Percentiles rank a stretch among this genome's conserved stretches.
Conservation (phyloP, 306 rosid species). For the Pueraria montana region DNA sequence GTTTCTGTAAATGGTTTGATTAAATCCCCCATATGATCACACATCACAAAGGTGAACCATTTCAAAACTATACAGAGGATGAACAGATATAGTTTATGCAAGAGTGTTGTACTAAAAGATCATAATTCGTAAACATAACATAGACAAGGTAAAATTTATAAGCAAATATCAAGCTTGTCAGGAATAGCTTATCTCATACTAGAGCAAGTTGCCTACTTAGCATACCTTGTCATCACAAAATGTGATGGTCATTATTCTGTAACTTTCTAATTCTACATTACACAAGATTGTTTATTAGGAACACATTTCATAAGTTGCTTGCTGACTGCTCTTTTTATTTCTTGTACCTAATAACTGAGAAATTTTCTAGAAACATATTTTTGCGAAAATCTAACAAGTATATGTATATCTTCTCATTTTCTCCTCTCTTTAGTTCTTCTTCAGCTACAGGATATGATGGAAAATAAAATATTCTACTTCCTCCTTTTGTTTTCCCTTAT, state of each 20-base stretch:
- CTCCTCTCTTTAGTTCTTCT: constrained; percentile 22
- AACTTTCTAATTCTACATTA: background rate
- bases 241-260: background rate
- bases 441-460: constrained; percentile 4
- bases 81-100: constrained; percentile 23
- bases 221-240: constrained; percentile 13
- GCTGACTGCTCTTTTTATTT: constrained; percentile 1
- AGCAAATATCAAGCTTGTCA: constrained; percentile 41
- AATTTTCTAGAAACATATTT: background rate
- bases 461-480: background rate
- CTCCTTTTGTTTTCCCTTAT: constrained; percentile 3
- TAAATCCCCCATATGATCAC: background rate
- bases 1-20: constrained; percentile 14
- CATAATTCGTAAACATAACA: background rate
- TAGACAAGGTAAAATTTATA: constrained; percentile 7
- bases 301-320: constrained; percentile 30
- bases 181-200: constrained; percentile 37
- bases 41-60: constrained; percentile 22
- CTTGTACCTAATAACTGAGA: background rate
- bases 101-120: background rate
- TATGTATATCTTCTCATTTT: background rate
- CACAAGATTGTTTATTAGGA: background rate
- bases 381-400: background rate
- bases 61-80: constrained; percentile 25
- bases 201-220: constrained; percentile 13